Conservation (phyloP, 2,329 filamentous ascomycete genomes). For the Colletotrichum sidae region DNA sequence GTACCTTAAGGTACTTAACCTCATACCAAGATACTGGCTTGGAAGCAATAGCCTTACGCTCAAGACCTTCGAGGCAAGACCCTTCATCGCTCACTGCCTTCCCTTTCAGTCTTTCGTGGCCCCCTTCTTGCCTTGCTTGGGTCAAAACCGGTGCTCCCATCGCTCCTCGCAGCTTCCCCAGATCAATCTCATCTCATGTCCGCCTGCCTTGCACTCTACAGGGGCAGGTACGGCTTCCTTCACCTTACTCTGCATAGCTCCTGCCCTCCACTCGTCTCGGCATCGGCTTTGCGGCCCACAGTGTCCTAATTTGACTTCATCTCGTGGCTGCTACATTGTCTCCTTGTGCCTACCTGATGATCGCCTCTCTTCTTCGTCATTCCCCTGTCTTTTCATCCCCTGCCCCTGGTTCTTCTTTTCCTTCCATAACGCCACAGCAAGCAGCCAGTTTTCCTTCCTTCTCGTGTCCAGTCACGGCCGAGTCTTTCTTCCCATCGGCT, state of each 20-base stretch:
- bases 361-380: background rate
- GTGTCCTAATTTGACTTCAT: slow-evolving; percentile 33
- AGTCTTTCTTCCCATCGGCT: too few relatives aligned
- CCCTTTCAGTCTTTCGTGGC: too few relatives aligned
- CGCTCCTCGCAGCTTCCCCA: background rate
- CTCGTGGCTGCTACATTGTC: slow-evolving; percentile 11
- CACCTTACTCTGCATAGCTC: background rate
- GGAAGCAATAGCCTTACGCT: too few relatives aligned
- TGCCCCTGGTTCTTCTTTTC: background rate
- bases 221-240: too few relatives aligned
- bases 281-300: slow-evolving; percentile 1
- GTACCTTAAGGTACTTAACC: too few relatives aligned
- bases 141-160: too few relatives aligned
- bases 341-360: background rate
- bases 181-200: too few relatives aligned
- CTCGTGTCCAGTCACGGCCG: slow-evolving; percentile 1
- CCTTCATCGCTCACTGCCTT: too few relatives aligned
- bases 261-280: background rate
- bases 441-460: background rate
- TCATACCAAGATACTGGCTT: too few relatives aligned
- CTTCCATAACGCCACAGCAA: slow-evolving; percentile 5
- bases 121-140: too few relatives aligned
- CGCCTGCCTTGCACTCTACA: too few relatives aligned
- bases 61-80: too few relatives aligned
- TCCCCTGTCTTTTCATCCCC: background rate